These are phyloP conservation scores for Miscanthus sacchariflorus DNA, from an alignment of 202 grass and related monocot genomes.

Conservation along the genomic window DNA sequence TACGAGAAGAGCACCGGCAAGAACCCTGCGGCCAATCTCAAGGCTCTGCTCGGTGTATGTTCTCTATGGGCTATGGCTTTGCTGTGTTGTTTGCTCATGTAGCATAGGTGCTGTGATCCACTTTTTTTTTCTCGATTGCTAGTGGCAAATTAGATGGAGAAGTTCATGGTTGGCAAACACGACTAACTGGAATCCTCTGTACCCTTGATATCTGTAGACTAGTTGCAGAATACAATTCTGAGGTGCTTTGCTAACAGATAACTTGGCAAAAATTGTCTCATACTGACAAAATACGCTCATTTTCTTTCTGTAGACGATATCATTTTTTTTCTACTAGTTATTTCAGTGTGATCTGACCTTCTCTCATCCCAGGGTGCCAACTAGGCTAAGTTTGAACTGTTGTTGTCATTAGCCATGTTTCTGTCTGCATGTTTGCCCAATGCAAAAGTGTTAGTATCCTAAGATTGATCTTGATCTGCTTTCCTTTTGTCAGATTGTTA, in stretches of 20 bases:
- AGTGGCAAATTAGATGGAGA: neutral
- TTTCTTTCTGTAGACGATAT: neutral
- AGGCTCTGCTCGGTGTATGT: conserved; percentile 65
- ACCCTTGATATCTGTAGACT: neutral
- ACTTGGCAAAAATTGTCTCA: neutral
- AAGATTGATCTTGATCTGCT: conserved; percentile 3
- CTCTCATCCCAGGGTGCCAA: neutral
- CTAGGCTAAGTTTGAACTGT: neutral
- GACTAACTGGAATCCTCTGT: neutral
- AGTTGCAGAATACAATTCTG: neutral
- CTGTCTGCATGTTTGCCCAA: neutral
- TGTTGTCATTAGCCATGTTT: neutral
- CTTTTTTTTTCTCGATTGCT: neutral
- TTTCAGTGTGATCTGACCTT: neutral
- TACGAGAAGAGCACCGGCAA: conserved; percentile 79
- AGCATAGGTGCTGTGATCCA: no score
- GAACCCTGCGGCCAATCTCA: conserved; percentile 66
- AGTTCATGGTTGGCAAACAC: neutral
- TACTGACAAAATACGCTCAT: neutral
- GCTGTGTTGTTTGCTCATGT: conserved; percentile 5
- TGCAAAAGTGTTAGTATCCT: neutral
- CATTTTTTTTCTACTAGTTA: no score
- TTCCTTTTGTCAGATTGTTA: conserved; percentile 60
- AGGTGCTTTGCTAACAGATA: neutral
- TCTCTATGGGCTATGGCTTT: neutral